These are phyloP conservation scores for Singerocomus inundabilis DNA, from an alignment of 1,284 basidiomycete genomes.

Conservation along the genomic window DNA sequence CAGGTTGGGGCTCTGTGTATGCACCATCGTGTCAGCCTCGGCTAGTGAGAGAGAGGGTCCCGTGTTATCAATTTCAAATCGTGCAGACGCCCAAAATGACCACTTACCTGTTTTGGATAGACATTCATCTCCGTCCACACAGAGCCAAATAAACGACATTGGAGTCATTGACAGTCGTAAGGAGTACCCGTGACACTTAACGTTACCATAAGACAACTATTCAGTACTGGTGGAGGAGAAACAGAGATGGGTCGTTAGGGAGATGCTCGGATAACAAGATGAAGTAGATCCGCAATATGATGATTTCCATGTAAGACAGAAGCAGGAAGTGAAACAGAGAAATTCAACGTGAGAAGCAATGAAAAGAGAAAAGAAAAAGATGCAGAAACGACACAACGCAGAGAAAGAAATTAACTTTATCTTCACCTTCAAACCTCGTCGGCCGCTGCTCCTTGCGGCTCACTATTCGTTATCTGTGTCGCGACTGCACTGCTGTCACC, in stretches of 20 bases:
- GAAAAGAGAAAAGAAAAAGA: constrained; percentile 6
- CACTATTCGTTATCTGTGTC: constrained; percentile 16
- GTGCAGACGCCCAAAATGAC: neutral
- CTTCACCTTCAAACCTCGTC: constrained; percentile 18
- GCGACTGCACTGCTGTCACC: constrained; percentile 15
- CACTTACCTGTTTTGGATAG: constrained; percentile 8
- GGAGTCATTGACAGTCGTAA: constrained; percentile 28
- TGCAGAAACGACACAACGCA: constrained; percentile 6
- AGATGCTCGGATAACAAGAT: constrained; percentile 17
- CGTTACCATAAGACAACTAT: constrained; percentile 30
- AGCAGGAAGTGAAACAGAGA: constrained; percentile 1
- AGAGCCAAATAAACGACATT: constrained; percentile 11
- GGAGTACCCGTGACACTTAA: constrained; percentile 7
- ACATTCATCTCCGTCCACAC: constrained; percentile 14
- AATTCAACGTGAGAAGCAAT: constrained; percentile 7
- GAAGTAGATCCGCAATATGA: constrained; percentile 18
- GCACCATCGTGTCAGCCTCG: constrained; percentile 8
- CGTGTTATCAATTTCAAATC: constrained; percentile 32
- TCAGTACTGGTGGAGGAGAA: constrained; percentile 6
- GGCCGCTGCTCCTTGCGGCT: constrained; percentile 13
- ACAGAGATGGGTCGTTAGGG: constrained; percentile 5
- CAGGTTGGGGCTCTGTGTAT: constrained; percentile 3
- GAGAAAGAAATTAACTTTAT: neutral
- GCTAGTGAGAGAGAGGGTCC: neutral
- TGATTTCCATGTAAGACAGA: constrained; percentile 12